phyloP scores from a whole-genome alignment of 148 eudicot genomes.

The Beta vulgaris region DNA sequence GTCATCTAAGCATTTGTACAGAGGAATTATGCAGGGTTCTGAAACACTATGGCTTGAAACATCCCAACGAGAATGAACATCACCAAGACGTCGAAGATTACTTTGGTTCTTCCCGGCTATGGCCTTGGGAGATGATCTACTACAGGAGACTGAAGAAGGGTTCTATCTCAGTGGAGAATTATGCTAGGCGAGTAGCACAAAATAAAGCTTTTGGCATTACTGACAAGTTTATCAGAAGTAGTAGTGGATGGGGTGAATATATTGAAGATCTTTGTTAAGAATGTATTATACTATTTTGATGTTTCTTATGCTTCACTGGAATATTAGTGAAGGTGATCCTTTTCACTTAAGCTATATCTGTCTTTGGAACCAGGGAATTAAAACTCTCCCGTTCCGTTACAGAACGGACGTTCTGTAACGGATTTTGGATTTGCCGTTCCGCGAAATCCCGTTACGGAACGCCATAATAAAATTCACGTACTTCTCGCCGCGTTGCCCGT shows the following conservation, averaged over 20 bases:
- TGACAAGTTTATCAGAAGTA: conserved; percentile 56
- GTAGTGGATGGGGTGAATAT: conserved; percentile 59
- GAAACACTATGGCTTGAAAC: conserved; percentile 43
- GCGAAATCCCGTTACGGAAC: no score
- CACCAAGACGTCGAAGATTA: conserved; percentile 34
- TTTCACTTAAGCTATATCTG: background rate
- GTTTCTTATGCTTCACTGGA: background rate
- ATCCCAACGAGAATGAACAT: conserved; percentile 29
- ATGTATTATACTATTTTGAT: background rate
- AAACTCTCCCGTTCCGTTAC: no score
- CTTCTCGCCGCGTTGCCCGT: no score
- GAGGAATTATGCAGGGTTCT: conserved; percentile 43
- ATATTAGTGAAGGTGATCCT: background rate
- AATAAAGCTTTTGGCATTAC: conserved; percentile 48
- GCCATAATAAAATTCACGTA: no score
- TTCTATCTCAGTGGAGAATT: conserved; percentile 45
- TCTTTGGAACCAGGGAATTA: no score
- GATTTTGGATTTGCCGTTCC: no score
- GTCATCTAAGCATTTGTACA: conserved; percentile 29
- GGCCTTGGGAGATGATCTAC: conserved; percentile 60
- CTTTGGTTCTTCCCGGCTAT: conserved; percentile 57
- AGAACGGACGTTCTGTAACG: no score
- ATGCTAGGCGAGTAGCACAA: conserved; percentile 48
- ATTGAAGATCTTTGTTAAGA: conserved; percentile 29
- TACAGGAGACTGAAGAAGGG: conserved; percentile 62